Evolutionary conservation across 2,329 filamentous ascomycete species (phyloP).

Genomic region (Xylariaceae sp.): DNA sequence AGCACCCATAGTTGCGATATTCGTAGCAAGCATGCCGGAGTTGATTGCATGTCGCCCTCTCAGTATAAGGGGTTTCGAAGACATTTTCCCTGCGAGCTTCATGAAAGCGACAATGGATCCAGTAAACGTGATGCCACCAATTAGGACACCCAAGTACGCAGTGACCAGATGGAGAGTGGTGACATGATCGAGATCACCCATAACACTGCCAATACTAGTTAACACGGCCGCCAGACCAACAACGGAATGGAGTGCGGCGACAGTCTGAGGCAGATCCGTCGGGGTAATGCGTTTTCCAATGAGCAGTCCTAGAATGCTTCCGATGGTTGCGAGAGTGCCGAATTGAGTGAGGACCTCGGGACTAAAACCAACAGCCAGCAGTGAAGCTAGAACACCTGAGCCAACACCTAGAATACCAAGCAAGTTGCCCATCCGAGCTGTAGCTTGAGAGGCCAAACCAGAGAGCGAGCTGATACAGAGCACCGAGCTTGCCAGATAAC

Average conservation of each 20-base stretch:
- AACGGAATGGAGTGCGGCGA: constrained; percentile 83
- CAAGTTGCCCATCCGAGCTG: constrained; percentile 78
- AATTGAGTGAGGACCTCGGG: constrained; percentile 76
- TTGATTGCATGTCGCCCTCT: constrained; percentile 75
- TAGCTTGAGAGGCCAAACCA: constrained; percentile 73
- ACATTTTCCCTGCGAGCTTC: constrained; percentile 79
- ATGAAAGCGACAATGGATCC: constrained; percentile 85
- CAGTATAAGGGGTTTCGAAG: constrained; percentile 66
- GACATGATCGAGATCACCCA: constrained; percentile 64
- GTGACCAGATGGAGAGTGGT: constrained; percentile 79
- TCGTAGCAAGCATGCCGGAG: constrained; percentile 65
- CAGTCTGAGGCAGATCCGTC: constrained; percentile 82
- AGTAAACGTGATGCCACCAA: constrained; percentile 85
- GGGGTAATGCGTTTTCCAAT: constrained; percentile 85
- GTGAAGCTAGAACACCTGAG: constrained; percentile 75
- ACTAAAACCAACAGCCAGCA: constrained; percentile 75
- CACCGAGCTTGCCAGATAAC: constrained; percentile 78
- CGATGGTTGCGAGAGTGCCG: constrained; percentile 66
- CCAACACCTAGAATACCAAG: constrained; percentile 81
- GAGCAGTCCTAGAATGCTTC: constrained; percentile 60
- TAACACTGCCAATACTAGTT: constrained; percentile 81
- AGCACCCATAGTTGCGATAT: constrained; percentile 75
- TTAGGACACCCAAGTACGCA: constrained; percentile 79
- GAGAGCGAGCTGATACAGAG: constrained; percentile 82
- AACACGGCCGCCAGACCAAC: constrained; percentile 84